Percentiles rank a stretch among this genome's conserved stretches.
These are phyloP conservation scores for Leptodermis oblonga DNA, from an alignment of 257 asterid genomes.

Conservation along the genomic window DNA sequence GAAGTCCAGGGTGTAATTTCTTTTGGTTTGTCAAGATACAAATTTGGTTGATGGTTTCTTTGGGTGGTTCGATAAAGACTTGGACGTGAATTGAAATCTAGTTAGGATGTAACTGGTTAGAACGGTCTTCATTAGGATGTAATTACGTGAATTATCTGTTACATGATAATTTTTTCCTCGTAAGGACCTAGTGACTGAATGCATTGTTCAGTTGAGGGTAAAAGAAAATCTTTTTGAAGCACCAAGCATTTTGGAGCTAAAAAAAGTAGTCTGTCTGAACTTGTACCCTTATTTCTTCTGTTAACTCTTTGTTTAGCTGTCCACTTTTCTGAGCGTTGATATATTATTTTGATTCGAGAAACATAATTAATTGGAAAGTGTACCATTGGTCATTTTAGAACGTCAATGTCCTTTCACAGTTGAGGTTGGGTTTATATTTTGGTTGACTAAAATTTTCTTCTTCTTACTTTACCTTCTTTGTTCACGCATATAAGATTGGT, in stretches of 20 bases:
- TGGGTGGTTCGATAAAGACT: not conserved
- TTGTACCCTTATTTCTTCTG: not conserved
- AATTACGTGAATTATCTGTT: not conserved
- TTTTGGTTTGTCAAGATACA: not conserved
- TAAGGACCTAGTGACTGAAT: not conserved
- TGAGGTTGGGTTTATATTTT: not conserved
- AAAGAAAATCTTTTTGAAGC: not conserved
- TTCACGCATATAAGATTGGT: not conserved
- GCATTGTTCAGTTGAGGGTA: not conserved
- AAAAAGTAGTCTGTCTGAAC: not conserved
- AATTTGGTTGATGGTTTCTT: not conserved
- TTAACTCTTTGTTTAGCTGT: not conserved
- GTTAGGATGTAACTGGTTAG: not conserved
- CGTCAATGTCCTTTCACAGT: not conserved
- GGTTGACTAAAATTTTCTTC: not conserved
- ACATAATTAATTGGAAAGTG: not conserved
- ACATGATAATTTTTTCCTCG: not conserved
- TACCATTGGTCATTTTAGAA: not conserved
- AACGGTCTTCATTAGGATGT: not conserved
- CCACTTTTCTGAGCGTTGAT: not conserved
- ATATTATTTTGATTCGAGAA: not conserved
- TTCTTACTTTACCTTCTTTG: not conserved
- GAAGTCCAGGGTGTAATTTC: not conserved
- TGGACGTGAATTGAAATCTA: not conserved
- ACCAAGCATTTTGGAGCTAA: not conserved